phyloP scores from a whole-genome alignment of 1,284 basidiomycete genomes.

The Pyrrhoderma lamaoense region DNA sequence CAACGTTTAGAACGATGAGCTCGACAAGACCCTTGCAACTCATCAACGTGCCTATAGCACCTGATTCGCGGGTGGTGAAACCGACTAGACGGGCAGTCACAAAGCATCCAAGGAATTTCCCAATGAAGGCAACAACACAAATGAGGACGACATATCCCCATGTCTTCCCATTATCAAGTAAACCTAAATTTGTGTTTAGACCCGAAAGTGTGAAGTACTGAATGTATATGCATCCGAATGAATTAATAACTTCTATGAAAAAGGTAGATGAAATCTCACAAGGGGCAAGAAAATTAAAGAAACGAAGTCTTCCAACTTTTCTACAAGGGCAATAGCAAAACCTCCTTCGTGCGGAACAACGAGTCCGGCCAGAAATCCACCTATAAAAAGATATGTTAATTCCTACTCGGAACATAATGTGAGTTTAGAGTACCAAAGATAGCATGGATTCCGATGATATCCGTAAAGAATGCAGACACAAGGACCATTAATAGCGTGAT shows the following conservation, averaged over 20 bases:
- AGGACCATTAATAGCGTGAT: conserved; percentile 73
- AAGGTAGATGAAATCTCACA: conserved; percentile 34
- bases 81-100: conserved; percentile 55
- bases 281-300: conserved; percentile 76
- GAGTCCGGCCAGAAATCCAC: conserved; percentile 83
- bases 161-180: conserved; percentile 64
- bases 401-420: too few species aligned
- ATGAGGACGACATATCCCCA: conserved; percentile 88
- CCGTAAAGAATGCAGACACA: conserved; percentile 78
- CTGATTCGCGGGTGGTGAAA: conserved; percentile 73
- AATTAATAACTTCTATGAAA: not conserved
- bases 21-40: conserved; percentile 91
- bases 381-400: conserved; percentile 27
- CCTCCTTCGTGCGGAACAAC: conserved; percentile 87
- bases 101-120: conserved; percentile 72
- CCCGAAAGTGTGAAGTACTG: conserved; percentile 83
- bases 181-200: conserved; percentile 75
- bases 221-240: not conserved
- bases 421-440: conserved; percentile 43
- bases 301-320: conserved; percentile 75
- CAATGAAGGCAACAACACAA: conserved; percentile 71
- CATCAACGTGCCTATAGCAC: conserved; percentile 87
- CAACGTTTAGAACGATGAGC: conserved; percentile 91
- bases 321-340: conserved; percentile 69
- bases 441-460: conserved; percentile 74